phyloP scores from a whole-genome alignment of 2,329 filamentous ascomycete species.

The Alternaria sp. region DNA sequence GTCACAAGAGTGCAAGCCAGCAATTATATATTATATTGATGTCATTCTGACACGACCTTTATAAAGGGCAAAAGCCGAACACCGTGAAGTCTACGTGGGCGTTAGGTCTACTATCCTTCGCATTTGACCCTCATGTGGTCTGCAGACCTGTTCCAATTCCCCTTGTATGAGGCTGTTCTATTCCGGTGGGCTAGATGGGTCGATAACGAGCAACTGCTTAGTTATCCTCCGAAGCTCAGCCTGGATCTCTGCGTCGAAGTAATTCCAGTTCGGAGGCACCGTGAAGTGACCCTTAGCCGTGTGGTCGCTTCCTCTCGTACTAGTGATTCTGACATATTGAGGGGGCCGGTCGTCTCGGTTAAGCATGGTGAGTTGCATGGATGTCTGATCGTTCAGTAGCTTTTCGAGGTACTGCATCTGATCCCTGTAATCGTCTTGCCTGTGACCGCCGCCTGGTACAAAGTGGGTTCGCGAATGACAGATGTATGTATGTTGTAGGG shows the following conservation, averaged over 20 bases:
- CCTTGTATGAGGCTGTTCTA: not conserved
- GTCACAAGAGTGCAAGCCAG: too few relatives aligned
- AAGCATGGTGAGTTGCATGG: not conserved
- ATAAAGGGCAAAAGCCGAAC: too few relatives aligned
- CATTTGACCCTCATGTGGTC: not conserved
- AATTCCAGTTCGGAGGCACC: not conserved
- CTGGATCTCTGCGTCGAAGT: not conserved
- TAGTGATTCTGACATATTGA: not conserved
- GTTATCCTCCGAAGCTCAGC: not conserved
- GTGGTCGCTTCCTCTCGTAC: not conserved
- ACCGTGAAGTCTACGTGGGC: too few relatives aligned
- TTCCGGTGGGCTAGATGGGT: not conserved
- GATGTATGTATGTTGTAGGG: not conserved
- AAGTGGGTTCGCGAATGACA: not conserved
- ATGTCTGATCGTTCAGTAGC: not conserved
- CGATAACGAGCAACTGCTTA: not conserved
- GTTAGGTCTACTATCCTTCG: too few relatives aligned
- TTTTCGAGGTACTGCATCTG: not conserved
- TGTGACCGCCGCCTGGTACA: not conserved
- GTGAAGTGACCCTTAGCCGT: not conserved
- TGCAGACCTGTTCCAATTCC: not conserved
- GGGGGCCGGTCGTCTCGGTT: not conserved
- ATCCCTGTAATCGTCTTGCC: not conserved
- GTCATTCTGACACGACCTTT: too few relatives aligned
- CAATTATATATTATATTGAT: too few relatives aligned